Evolutionary conservation across 306 rosid species (phyloP).

Genomic region (Cucumis melo): DNA sequence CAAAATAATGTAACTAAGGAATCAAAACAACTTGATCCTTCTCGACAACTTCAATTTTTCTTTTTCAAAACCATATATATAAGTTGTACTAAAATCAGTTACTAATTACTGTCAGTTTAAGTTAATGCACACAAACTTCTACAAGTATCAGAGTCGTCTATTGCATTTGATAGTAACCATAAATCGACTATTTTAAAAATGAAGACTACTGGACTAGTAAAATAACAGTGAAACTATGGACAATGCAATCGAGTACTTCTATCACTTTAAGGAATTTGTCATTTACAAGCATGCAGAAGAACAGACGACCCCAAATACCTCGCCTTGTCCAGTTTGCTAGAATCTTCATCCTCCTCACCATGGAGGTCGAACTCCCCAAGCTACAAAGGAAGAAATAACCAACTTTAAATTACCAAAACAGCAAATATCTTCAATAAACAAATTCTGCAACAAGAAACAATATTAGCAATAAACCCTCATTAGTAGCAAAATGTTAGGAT

Average conservation of each 20-base stretch:
- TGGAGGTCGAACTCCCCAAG: slow-evolving; percentile 37
- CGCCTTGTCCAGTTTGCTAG: slow-evolving; percentile 28
- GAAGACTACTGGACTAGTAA: background rate
- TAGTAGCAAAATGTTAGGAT: background rate
- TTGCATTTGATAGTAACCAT: background rate
- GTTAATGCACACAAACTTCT: background rate
- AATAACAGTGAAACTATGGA: background rate
- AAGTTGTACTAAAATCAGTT: background rate
- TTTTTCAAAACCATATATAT: background rate
- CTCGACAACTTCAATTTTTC: background rate
- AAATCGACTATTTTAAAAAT: background rate
- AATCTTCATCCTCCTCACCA: slow-evolving; percentile 34
- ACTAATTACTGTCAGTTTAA: background rate
- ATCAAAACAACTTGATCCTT: background rate
- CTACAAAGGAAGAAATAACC: slow-evolving; percentile 16
- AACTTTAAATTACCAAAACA: background rate
- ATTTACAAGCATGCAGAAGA: background rate
- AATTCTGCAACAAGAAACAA: background rate
- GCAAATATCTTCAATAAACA: background rate
- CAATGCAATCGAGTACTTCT: background rate
- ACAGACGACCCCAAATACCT: slow-evolving; percentile 24
- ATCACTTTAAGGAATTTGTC: background rate
- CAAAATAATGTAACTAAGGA: background rate
- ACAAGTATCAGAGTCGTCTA: background rate
- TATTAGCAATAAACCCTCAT: background rate